phyloP scores from a whole-genome alignment of 305 asterid genomes.

The Ajuga reptans region DNA sequence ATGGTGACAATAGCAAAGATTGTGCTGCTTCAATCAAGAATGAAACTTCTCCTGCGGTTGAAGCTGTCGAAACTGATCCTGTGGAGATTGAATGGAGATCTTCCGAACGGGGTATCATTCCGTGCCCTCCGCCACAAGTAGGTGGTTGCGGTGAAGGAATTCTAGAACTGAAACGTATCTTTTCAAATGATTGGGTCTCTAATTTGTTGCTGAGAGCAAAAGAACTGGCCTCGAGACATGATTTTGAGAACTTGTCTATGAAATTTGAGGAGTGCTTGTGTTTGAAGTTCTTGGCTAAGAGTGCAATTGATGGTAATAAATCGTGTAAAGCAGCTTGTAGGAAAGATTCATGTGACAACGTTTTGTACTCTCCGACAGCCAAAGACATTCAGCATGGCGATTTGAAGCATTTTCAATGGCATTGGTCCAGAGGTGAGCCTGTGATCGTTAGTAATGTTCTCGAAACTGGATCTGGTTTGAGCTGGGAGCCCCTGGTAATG shows the following conservation, averaged over 20 bases:
- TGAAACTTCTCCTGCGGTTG: constrained; percentile 18
- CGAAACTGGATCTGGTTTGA: constrained; percentile 49
- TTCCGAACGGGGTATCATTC: constrained; percentile 37
- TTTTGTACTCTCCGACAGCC: constrained; percentile 48
- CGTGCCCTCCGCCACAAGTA: constrained; percentile 35
- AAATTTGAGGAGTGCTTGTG: constrained; percentile 34
- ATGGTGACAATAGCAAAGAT: constrained; percentile 14
- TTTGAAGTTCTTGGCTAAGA: constrained; percentile 21
- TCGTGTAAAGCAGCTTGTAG: constrained; percentile 43
- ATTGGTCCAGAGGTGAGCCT: constrained; percentile 65
- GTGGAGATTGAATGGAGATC: constrained; percentile 33
- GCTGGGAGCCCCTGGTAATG: constrained; percentile 89
- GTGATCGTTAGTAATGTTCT: constrained; percentile 53
- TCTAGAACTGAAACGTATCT: constrained; percentile 39
- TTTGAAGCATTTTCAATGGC: constrained; percentile 49
- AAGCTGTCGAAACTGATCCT: constrained; percentile 19
- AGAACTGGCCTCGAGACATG: constrained; percentile 23
- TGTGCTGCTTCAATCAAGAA: neutral
- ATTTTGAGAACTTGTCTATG: constrained; percentile 16
- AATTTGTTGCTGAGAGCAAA: constrained; percentile 38
- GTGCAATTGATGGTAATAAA: constrained; percentile 20
- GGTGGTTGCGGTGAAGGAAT: constrained; percentile 50
- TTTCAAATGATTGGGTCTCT: constrained; percentile 31
- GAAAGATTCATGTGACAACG: constrained; percentile 37
- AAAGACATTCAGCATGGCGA: constrained; percentile 36